Evolutionary conservation across 1,284 basidiomycete species (phyloP), one percentile per base, ranked within the genome.

Genomic region (Apiotrichum domesticum): DNA sequence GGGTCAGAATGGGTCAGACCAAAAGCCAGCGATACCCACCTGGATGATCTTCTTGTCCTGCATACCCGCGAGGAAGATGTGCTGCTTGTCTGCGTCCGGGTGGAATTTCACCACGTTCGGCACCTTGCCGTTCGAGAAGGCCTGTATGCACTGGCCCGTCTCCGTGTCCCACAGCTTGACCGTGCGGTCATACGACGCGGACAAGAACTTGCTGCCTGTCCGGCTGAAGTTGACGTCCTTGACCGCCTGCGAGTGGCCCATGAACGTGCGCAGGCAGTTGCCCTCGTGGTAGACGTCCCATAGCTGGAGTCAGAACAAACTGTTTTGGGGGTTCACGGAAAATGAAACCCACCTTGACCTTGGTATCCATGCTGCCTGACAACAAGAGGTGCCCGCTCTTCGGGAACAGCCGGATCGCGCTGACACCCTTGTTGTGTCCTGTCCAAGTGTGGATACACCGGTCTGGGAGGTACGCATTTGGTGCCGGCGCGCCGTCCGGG

Each of bases 111-210:
- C 82, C 55, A 93, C 90, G 74, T 98, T 93, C 13, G 96, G 91
- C 15, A 94, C 91, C 79, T 97, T 97, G 61, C 93, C 94, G 70
- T 96, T 97, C 62, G 87, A 87, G 78, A 98, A 98, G 5, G 93
- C 88, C 73, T 94, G 88, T 59, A 97, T 79, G 78, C 95, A 98
- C 77, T 94, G 66, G 65, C 82, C 95, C 0, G 96, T 98, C 78
- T 99, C 96, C 15, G 96, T 98, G 70, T 99, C 94, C 96, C 96
- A 99, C 7, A 98, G 81, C 78, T 99, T 99, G 84, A 98, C 91
- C 71, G 92, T 88, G 52, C 92, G 85, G 76, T 99, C 96, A 69
- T 96, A 98, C 37, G 85, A 87, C 59, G 94, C 92, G 7, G 91
- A 96, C 49, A 99, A 75, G 80, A 99, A 98, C 63, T 82, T 83